A percentile compares a stretch with the other conserved stretches of the same genome.
These are phyloP conservation scores for Hypoxylon sp. DNA, from an alignment of 2,329 filamentous ascomycete species.

Conservation along the genomic window DNA sequence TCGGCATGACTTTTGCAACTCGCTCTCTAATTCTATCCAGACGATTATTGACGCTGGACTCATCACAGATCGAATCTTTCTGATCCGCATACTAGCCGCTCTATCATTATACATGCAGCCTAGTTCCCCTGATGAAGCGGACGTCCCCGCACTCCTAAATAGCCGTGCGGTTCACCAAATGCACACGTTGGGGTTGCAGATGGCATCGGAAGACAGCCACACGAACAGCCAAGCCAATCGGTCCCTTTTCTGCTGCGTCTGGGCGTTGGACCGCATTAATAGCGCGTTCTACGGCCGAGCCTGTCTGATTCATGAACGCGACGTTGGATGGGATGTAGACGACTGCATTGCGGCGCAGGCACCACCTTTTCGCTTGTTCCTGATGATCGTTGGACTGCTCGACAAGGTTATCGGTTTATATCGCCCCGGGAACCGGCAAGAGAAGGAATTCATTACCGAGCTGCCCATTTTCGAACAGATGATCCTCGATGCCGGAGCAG, in stretches of 20 bases:
- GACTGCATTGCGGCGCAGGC: slow-evolving; percentile 66
- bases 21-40: slow-evolving; percentile 64
- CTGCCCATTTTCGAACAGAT: slow-evolving; percentile 71
- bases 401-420: slow-evolving; percentile 74
- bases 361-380: slow-evolving; percentile 70
- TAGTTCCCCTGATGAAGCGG: slow-evolving; percentile 66
- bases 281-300: slow-evolving; percentile 73
- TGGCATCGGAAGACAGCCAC: slow-evolving; percentile 56
- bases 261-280: slow-evolving; percentile 73
- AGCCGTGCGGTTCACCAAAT: slow-evolving; percentile 70
- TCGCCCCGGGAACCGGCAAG: slow-evolving; percentile 66
- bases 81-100: slow-evolving; percentile 68
- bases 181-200: slow-evolving; percentile 70
- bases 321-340: slow-evolving; percentile 69
- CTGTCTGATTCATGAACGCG: slow-evolving; percentile 72
- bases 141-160: slow-evolving; percentile 68
- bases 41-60: slow-evolving; percentile 68
- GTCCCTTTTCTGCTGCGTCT: slow-evolving; percentile 69
- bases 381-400: slow-evolving; percentile 68
- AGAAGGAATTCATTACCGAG: slow-evolving; percentile 66
- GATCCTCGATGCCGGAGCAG: slow-evolving; percentile 68
- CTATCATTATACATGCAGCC: slow-evolving; percentile 74
- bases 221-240: slow-evolving; percentile 60
- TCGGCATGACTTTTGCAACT: slow-evolving; percentile 64
- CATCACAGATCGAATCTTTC: slow-evolving; percentile 67